phyloP scores from a whole-genome alignment of 192 early-diverging fungal species.

The Coemansia sp. region DNA sequence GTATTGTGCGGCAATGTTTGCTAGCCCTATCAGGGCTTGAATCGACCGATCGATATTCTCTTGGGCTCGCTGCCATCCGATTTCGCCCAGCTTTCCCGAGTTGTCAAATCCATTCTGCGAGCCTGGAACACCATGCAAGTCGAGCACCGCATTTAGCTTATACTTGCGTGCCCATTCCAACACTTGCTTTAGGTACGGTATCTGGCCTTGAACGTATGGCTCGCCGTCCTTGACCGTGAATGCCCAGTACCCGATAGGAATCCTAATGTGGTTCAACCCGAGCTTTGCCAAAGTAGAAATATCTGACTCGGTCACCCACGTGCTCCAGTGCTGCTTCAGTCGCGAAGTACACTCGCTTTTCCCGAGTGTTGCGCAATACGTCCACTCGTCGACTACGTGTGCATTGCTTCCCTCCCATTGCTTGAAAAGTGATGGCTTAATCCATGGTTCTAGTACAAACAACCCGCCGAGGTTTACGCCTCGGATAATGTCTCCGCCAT shows the following conservation, averaged over 20 bases:
- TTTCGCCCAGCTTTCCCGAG: constrained; percentile 48
- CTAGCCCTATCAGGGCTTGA: constrained; percentile 52
- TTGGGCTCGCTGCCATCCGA: constrained; percentile 48
- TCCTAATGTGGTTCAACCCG: constrained; percentile 57
- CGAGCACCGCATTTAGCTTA: constrained; percentile 55
- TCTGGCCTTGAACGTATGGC: constrained; percentile 55
- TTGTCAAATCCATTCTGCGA: constrained; percentile 66
- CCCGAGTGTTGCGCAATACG: constrained; percentile 53
- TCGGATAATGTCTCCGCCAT: constrained; percentile 46
- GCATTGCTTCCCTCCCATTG: constrained; percentile 42
- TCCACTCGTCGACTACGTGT: constrained; percentile 59
- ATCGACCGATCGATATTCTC: constrained; percentile 60
- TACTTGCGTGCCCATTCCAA: constrained; percentile 53
- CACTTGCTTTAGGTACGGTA: constrained; percentile 34
- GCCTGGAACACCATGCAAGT: constrained; percentile 61
- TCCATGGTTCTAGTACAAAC: constrained; percentile 64
- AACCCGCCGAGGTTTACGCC: constrained; percentile 61
- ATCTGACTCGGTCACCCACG: constrained; percentile 59
- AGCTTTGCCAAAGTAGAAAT: constrained; percentile 46
- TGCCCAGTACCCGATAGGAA: constrained; percentile 64
- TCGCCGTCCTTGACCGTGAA: constrained; percentile 53
- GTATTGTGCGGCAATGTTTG: constrained; percentile 39
- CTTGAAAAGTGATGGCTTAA: constrained; percentile 50
- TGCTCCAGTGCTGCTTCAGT: constrained; percentile 53
- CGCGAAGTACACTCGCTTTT: constrained; percentile 31